phyloP scores from a whole-genome alignment of 257 asterid genomes.

The Paraleonurus japonicus region DNA sequence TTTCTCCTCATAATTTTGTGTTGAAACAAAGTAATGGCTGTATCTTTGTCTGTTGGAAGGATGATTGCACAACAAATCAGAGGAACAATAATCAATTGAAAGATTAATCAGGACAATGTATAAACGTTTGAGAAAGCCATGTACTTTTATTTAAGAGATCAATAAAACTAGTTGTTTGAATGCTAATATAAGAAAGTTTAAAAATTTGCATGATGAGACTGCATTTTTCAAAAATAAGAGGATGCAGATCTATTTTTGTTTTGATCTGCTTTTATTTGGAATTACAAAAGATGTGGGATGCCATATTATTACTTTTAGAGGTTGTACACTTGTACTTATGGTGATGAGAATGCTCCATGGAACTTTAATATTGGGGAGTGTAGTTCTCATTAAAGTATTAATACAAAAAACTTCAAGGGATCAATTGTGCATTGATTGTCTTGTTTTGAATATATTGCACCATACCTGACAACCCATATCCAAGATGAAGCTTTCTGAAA shows the following conservation, averaged over 20 bases:
- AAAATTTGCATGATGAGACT: not conserved
- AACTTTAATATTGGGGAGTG: no score
- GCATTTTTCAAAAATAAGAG: not conserved
- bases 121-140: not conserved
- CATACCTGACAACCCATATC: no score
- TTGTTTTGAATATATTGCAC: no score
- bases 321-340: not conserved
- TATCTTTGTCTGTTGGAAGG: not conserved
- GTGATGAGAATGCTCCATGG: no score
- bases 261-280: conserved; percentile 4
- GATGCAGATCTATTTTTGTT: not conserved
- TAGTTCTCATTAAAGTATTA: no score
- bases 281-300: not conserved
- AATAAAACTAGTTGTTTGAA: not conserved
- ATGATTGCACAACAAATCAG: not conserved
- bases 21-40: not conserved
- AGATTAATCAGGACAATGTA: not conserved
- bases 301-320: not conserved
- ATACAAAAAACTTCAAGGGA: no score
- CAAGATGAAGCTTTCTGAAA: no score
- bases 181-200: not conserved
- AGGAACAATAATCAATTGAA: not conserved
- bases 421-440: no score
- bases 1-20: not conserved
- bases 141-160: not conserved